Conservation (phyloP, 768 basidiomycete species). For the Mycena albidolilacea region DNA sequence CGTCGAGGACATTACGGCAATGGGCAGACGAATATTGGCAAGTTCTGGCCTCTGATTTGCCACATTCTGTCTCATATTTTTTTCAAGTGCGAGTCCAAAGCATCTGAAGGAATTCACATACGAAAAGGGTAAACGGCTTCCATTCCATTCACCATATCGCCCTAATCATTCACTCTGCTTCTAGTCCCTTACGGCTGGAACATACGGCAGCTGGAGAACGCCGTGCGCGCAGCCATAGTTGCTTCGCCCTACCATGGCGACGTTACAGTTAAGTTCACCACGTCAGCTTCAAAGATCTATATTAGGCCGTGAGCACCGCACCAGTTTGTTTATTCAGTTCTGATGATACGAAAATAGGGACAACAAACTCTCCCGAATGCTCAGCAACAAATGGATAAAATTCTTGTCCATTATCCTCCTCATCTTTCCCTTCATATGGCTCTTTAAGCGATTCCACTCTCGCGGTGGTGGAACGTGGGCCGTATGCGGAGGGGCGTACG, state of each 20-base stretch:
- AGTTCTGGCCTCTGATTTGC: not conserved
- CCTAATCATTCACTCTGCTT: slow-evolving; percentile 14
- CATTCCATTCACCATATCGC: slow-evolving; percentile 2
- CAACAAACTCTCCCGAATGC: slow-evolving; percentile 74
- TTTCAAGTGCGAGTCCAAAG: slow-evolving; percentile 65
- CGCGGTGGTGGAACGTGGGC: slow-evolving; percentile 83
- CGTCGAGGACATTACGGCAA: slow-evolving; percentile 74
- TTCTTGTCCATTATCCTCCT: slow-evolving; percentile 77
- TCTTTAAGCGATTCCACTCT: slow-evolving; percentile 78
- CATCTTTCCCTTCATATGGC: slow-evolving; percentile 87
- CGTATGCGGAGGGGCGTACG: slow-evolving; percentile 83
- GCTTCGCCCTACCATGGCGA: slow-evolving; percentile 61
- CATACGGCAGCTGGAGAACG: slow-evolving; percentile 56
- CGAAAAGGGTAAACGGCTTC: slow-evolving; percentile 60
- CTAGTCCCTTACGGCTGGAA: slow-evolving; percentile 64
- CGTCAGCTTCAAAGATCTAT: slow-evolving; percentile 64
- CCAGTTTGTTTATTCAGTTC: not conserved
- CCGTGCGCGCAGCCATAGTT: slow-evolving; percentile 58
- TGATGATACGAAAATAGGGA: slow-evolving; percentile 43
- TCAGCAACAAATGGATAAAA: slow-evolving; percentile 81
- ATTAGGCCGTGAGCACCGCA: slow-evolving; percentile 65
- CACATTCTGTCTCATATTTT: slow-evolving; percentile 19
- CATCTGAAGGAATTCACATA: slow-evolving; percentile 86
- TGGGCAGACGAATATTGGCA: slow-evolving; percentile 89
- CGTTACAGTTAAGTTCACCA: slow-evolving; percentile 66